These are phyloP conservation scores for Leishmania lainsoni DNA, from an alignment of 208 protist species.

Conservation along the genomic window DNA sequence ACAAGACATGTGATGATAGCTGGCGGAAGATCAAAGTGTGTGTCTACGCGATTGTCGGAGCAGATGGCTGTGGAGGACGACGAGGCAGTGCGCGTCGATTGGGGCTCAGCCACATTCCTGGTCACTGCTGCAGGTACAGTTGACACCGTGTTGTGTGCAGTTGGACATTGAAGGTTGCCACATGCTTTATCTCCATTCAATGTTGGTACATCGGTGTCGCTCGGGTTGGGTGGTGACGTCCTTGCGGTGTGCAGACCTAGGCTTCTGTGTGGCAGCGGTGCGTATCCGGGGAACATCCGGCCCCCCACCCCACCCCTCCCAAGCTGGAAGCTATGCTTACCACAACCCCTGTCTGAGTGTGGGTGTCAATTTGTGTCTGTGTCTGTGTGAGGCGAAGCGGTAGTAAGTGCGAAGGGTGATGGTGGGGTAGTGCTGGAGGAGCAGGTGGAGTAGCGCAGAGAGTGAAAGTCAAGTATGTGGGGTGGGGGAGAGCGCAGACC, in stretches of 20 bases:
- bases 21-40: slow-evolving; percentile 38
- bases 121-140: not conserved
- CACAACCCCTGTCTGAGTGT: not conserved
- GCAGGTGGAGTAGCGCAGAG: not conserved
- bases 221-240: not conserved
- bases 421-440: not conserved
- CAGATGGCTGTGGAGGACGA: not conserved
- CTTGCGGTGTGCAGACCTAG: not conserved
- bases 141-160: not conserved
- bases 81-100: not conserved
- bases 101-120: not conserved
- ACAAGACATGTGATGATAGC: slow-evolving; percentile 68
- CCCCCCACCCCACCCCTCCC: too few relatives aligned
- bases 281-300: slow-evolving; percentile 1
- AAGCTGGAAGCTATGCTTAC: not conserved
- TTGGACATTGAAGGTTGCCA: not conserved
- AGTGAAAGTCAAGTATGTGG: not conserved
- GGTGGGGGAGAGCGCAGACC: not conserved
- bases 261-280: not conserved
- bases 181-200: not conserved
- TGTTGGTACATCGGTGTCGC: not conserved
- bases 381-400: not conserved
- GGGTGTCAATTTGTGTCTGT: not conserved
- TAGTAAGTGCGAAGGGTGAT: too few relatives aligned
- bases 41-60: slow-evolving; percentile 9